Evolutionary conservation across 768 basidiomycete species (phyloP), one percentile per base, ranked within the genome.

Genomic region (Mycena capillaripes): DNA sequence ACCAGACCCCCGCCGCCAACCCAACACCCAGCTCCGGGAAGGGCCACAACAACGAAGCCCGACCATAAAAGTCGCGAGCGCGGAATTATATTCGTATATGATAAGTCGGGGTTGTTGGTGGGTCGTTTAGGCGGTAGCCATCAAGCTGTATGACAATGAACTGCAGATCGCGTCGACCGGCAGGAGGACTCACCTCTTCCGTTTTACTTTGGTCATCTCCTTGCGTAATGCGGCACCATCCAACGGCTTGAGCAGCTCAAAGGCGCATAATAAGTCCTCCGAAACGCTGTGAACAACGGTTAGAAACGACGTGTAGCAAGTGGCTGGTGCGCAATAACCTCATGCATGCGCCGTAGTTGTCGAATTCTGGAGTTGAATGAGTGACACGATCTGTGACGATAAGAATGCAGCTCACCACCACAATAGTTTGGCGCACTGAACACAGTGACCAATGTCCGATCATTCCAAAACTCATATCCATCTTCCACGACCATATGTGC

Each of bases 401-500:
- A 57, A 57, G 32, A 63, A 23, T n/a, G 59, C 25, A 44, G 88
- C 94, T 83, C 76, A 97, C 97, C 95, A 82, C 95, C 96, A 79
- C 96, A 97, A 77, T 96, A 97, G 78, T 98, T 98, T 25, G 98
- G 98, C 57, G 98, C 98, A 77, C 96, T 97, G 84, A 99, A 99
- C 66, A 99, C 97, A 1, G 98, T 99, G 63, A 99, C 98, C 76
- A 99, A 84, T 57, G 98, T 98, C 76, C 98, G 90, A 78, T 99
- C 98, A 78, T 99, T 98, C 95, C 98, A 99, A 80, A 99, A 99
- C 85, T 99, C 98, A 79, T 99, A 98, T 10, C 97, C 97, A 79
- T 97, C 96, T 81, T 99, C 98, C 73, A 99, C 98, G 53, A 99
- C 98, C 98, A 99, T 99, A 84, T 99, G 98, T 59, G 98, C 98